Base-by-base conservation (phyloP, 1,284 basidiomycete genomes). In the Apiotrichum gracile region DNA sequence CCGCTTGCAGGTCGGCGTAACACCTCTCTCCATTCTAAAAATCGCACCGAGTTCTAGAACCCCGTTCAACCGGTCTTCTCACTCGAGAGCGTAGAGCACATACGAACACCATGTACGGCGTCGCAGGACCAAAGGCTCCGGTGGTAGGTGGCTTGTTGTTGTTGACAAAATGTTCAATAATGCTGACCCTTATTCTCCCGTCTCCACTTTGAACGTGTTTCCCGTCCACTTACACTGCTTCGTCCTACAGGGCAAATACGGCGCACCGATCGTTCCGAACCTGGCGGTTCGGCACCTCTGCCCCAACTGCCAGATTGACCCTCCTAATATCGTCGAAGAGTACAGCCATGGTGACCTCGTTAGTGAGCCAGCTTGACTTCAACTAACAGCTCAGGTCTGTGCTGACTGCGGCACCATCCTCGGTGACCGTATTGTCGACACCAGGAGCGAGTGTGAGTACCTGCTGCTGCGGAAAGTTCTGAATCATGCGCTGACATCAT, bases 341-440 rank as follows among this genome's bases (percentile, higher is more conserved):
- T 97, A 96, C 78, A 88, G 90, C 67, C 89, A 88, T 62, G 96
- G 96, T 66, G 96, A 99, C 77, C 83, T 98, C 63, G 94, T 97
- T 59, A 54, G 69, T 61, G 13, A 10, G 16, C 3, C 16, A 19
- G 13, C 16, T 16, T 3, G 14, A 12, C 16, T n/a, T 14, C n/a
- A 29, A 25, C 38, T 31, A 19, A 43, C 17, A 43, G 16, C 13
- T 4, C 45, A 72, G 70, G 73, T 76, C 5, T 99, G 96, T 78
- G 91, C 89, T 61, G 85, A 85, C 61, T 99, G 96, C 80, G 96
- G 96, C 60, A 81, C 96, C 62, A 91, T 97, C 58, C 79, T 97
- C 60, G 92, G 93, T 67, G 93, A 98, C 74, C 83, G 92, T 65
- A 87, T 99, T 57, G 92, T 98, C 41, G 96, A 99, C 75, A 98